phyloP scores from a whole-genome alignment of 768 basidiomycete species.

The Collybia sordida region DNA sequence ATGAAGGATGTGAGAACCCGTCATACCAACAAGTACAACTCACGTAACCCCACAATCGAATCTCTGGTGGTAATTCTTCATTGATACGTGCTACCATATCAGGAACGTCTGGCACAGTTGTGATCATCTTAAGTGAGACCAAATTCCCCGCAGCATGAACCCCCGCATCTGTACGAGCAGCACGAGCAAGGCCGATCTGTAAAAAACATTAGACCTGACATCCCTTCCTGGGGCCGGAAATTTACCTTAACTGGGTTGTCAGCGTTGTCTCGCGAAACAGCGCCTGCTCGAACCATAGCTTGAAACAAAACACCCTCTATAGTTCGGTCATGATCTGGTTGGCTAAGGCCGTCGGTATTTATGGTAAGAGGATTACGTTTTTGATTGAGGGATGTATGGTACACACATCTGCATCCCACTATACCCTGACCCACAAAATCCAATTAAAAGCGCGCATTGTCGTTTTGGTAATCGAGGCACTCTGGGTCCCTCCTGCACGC shows the following conservation, averaged over 20 bases:
- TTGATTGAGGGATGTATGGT: background rate
- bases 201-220: background rate
- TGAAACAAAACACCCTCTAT: conserved; percentile 91
- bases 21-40: conserved; percentile 25
- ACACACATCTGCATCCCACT: conserved; percentile 96
- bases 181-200: conserved; percentile 81
- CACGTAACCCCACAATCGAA: conserved; percentile 90
- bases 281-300: conserved; percentile 85
- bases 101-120: conserved; percentile 64
- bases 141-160: conserved; percentile 97
- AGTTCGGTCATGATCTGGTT: conserved; percentile 66
- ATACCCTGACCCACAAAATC: conserved; percentile 91
- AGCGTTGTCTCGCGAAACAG: conserved; percentile 93
- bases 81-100: conserved; percentile 79
- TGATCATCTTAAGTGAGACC: conserved; percentile 89
- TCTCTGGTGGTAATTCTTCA: conserved; percentile 84
- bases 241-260: conserved; percentile 83
- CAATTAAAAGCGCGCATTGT: conserved; percentile 80
- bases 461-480: conserved; percentile 74
- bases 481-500: conserved; percentile 33
- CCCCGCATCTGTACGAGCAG: conserved; percentile 95
- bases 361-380: too few species aligned
- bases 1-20: background rate
- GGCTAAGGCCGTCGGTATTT: conserved; percentile 39
- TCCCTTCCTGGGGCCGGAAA: too few species aligned